Evolutionary conservation across 306 rosid species (phyloP).

Genomic region (Prosopis cineraria): DNA sequence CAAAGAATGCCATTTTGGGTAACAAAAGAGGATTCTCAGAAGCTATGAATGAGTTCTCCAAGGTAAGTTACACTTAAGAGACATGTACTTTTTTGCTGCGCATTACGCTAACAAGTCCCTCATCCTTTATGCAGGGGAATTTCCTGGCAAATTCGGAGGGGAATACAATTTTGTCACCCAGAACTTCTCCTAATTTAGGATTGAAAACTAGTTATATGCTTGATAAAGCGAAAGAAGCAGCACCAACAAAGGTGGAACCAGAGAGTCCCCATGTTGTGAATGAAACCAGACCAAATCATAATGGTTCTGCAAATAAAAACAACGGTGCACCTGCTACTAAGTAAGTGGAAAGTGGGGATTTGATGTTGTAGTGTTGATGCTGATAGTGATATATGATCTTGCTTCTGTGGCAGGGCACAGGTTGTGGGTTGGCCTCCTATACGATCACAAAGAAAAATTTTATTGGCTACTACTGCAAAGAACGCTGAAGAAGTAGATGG

Average conservation of each 20-base stretch:
- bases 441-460: conserved; percentile 80
- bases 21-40: conserved; percentile 88
- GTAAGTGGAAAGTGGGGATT: conserved; percentile 52
- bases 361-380: conserved; percentile 13
- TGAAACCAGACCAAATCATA: conserved; percentile 48
- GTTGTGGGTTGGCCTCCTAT: conserved; percentile 98
- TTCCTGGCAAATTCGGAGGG: conserved; percentile 46
- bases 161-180: conserved; percentile 45
- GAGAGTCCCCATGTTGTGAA: conserved; percentile 51
- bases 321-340: conserved; percentile 65
- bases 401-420: conserved; percentile 74
- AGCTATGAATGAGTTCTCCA: conserved; percentile 72
- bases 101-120: conserved; percentile 11
- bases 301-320: conserved; percentile 51
- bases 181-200: conserved; percentile 33
- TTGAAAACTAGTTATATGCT: conserved; percentile 49
- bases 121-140: conserved; percentile 59
- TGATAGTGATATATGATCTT: conserved; percentile 24
- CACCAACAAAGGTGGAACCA: conserved; percentile 49
- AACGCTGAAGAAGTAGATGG: conserved; percentile 62
- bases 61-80: conserved; percentile 55
- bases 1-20: conserved; percentile 63
- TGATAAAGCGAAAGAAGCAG: conserved; percentile 63
- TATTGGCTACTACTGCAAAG: conserved; percentile 63
- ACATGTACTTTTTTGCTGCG: conserved; percentile 12